Base-by-base conservation (phyloP, 2,329 filamentous ascomycete genomes). In the Penicillium aurantiogriseum region DNA sequence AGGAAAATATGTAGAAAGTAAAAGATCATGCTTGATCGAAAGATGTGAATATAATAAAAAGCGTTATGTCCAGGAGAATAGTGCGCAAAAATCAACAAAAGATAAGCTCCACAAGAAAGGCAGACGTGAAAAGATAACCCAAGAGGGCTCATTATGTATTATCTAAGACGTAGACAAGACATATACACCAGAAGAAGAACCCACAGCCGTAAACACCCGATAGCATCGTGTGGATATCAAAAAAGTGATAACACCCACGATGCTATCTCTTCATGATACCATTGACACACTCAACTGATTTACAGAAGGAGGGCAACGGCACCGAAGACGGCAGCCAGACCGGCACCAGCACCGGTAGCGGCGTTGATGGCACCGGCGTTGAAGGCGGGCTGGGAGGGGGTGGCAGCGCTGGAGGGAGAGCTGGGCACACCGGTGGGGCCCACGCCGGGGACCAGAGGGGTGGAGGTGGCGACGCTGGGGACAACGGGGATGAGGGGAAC, bases 281-380 rank as follows among this genome's bases (percentile, higher is more conserved):
- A 53, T 57, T 49, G 43, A 46, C 46, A 25, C 15, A 42, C 11
- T 46, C 38, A 36, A 40, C 53, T 46, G 46, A 49, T 63, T 76
- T 79, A 80, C 69, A 80, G 69, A 55, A 80, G 63, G 67, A 72
- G 74, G 67, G 78, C 79, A 63, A 76, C 79, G 63, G 81, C 74
- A 74, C 79, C 82, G 68, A 81, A 75, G 64, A 84, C 72, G 69
- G 79, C 81, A 58, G 80, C 78, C 61, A 85, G 74, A 67, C 79
- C 80, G 58, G 78, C 80, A 69, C 80, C 80, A 40, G 77, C 77
- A 55, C 76, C 77, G 45, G 70, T 74, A 56, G 74, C 74, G 59
- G 74, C 76, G 74, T 80, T 78, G 69, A 76, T 74, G 67, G 80
- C 81, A 67, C 79, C 82, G 55, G 80, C 82, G 58, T 80, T 82